Percentiles rank a stretch among this genome's conserved stretches.
phyloP scores from a whole-genome alignment of 352 stramenopile species.

The Phytophthora sp. region DNA sequence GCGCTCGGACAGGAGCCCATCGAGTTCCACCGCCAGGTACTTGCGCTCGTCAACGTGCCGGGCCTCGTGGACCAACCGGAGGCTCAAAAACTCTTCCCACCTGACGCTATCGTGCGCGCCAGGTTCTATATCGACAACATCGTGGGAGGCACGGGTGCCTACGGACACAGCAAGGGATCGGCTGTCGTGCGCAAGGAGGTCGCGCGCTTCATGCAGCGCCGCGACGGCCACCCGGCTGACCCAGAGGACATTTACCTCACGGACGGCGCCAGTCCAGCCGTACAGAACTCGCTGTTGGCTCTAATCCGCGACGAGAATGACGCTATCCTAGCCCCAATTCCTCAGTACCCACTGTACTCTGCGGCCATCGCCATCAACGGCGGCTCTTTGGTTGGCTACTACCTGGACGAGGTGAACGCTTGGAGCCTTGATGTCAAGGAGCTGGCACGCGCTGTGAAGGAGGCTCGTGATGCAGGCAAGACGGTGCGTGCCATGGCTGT shows the following conservation, averaged over 20 bases:
- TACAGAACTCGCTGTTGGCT: constrained; percentile 92
- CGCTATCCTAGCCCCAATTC: constrained; percentile 97
- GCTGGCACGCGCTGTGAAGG: constrained; percentile 89
- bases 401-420: constrained; percentile 94
- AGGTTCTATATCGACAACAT: constrained; percentile 90
- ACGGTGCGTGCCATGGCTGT: constrained; percentile 95
- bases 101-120: constrained; percentile 88
- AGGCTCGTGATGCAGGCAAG: constrained; percentile 91
- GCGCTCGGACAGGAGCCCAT: constrained; percentile 86
- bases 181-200: constrained; percentile 90
- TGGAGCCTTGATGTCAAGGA: constrained; percentile 93
- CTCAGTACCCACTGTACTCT: constrained; percentile 99
- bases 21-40: constrained; percentile 93
- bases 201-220: constrained; percentile 85
- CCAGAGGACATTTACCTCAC: constrained; percentile 97
- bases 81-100: constrained; percentile 80
- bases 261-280: constrained; percentile 95
- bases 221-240: constrained; percentile 91
- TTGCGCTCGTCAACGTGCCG: constrained; percentile 91
- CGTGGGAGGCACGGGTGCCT: constrained; percentile 90
- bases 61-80: constrained; percentile 85
- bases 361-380: constrained; percentile 96
- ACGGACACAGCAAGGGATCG: constrained; percentile 93
- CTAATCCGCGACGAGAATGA: constrained; percentile 90
- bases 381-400: constrained; percentile 96